Evolutionary conservation across 371 early-diverging fungal genomes (phyloP).

Genomic region (Umbelopsis sp.): DNA sequence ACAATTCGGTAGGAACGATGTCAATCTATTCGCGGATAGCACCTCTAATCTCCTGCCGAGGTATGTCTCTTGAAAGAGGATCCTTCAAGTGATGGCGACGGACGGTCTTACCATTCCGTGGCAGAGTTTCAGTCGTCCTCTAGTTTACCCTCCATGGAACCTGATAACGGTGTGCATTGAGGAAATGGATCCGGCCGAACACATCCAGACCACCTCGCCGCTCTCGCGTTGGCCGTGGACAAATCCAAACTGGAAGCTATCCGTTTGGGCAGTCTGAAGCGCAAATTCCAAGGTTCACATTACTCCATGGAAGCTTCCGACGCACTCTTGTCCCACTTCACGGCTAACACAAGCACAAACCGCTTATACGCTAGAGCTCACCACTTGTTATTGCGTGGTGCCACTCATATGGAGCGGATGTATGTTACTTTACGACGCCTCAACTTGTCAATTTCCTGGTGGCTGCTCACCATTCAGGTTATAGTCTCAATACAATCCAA

Average conservation of each 20-base stretch:
- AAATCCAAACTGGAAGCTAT: neutral
- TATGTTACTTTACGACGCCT: constrained; percentile 2
- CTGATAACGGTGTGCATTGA: neutral
- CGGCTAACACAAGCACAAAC: constrained; percentile 12
- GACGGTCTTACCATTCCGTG: constrained; percentile 22
- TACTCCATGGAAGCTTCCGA: neutral
- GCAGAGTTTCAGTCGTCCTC: neutral
- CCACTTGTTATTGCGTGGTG: constrained; percentile 17
- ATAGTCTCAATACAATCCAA: constrained; percentile 5
- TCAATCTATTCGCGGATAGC: constrained; percentile 33
- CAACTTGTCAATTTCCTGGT: constrained; percentile 19
- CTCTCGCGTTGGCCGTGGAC: constrained; percentile 5
- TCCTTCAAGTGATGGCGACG: neutral
- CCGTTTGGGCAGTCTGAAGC: neutral
- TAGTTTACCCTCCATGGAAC: constrained; percentile 17
- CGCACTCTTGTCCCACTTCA: neutral
- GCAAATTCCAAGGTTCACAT: neutral
- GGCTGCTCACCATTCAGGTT: neutral
- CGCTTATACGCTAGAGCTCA: constrained; percentile 1
- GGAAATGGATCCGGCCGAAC: neutral
- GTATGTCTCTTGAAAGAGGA: neutral
- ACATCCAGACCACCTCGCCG: neutral
- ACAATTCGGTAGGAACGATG: neutral
- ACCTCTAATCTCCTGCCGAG: constrained; percentile 20
- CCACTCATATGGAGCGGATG: neutral